Base-by-base conservation (phyloP, 179 eudicot genomes). In the Corrigiola litoralis region DNA sequence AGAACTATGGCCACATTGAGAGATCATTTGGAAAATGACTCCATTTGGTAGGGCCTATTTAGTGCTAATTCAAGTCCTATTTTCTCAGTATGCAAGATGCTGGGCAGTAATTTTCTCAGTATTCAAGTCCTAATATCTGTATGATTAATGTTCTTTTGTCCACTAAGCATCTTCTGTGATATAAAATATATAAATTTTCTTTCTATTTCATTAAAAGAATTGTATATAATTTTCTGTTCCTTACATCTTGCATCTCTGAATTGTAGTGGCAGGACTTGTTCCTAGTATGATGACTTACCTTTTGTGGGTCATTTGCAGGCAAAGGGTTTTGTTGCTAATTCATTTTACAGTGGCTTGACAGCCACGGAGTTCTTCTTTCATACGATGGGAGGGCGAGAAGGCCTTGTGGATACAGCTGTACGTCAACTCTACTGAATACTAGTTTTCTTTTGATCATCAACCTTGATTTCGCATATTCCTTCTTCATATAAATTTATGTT, bases 381-480 rank as follows among this genome's bases (percentile, higher is more conserved):
- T 71, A 95, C 99, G 17, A 95, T 95, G 99, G 99, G 87, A 56
- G 99, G 99, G 31, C 78, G 99, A 72, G 99, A 95, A 79, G 99
- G 99, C 40, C 99, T 95, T 61, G 99, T 95, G 42, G 99, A 95
- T 77, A 95, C 99, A 47, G 99, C 99, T 75, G 99, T 94, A 94
- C 46, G 79, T 68, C 52, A 12, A 38, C 51, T 72, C 48, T 78
- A 47, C 61, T 60, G n/a, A 47, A 5, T 50, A 0, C 2, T 49
- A 13, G 27, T 40, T n/a, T 59, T 33, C 24, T 61, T 34, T 25
- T 16, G 10, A 42, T 50, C 29, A 51, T 66, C 21, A 48, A 37
- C 38, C 9, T 67, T 50, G 24, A 25, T 28, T 17, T 33, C 25
- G 29, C 41, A 27, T 49, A 1, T 27, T 2, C 14, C 13, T 29